A percentile compares a stretch with the other conserved stretches of the same genome.
phyloP scores from a whole-genome alignment of 495 filamentous ascomycete genomes.

The Aspergillus biplanus region DNA sequence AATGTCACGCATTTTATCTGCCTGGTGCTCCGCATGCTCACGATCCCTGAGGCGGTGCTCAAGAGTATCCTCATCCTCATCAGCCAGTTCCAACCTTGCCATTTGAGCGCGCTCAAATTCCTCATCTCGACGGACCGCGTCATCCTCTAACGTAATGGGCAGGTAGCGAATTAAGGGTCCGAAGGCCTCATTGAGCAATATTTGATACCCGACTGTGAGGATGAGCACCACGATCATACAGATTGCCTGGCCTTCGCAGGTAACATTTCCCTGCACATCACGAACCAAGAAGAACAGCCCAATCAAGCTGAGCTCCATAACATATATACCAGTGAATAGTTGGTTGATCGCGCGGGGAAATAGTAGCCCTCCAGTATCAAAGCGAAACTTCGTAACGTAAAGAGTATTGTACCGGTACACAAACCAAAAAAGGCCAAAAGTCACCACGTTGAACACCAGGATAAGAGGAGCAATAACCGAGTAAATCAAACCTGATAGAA shows the following conservation, averaged over 20 bases:
- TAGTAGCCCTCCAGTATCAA: slow-evolving; percentile 90
- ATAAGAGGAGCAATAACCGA: slow-evolving; percentile 89
- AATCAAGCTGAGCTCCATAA: slow-evolving; percentile 90
- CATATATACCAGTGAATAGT: slow-evolving; percentile 90
- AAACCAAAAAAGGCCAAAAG: slow-evolving; percentile 93
- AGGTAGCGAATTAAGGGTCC: slow-evolving; percentile 84
- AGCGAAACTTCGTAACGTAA: slow-evolving; percentile 88
- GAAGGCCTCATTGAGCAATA: slow-evolving; percentile 82
- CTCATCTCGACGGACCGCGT: slow-evolving; percentile 85
- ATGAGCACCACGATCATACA: slow-evolving; percentile 80
- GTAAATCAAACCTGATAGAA: slow-evolving; percentile 72
- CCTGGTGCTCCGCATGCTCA: slow-evolving; percentile 38
- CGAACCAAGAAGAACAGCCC: slow-evolving; percentile 88
- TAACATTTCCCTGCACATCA: slow-evolving; percentile 57
- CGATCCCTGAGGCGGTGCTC: slow-evolving; percentile 52
- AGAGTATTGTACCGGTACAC: slow-evolving; percentile 96
- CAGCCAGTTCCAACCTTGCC: slow-evolving; percentile 51
- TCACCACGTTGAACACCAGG: slow-evolving; percentile 90
- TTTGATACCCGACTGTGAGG: slow-evolving; percentile 80
- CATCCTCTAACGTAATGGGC: slow-evolving; percentile 94
- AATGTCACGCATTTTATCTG: slow-evolving; percentile 54
- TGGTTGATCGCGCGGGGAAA: slow-evolving; percentile 96
- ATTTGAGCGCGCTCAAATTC: slow-evolving; percentile 82
- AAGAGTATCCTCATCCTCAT: slow-evolving; percentile 47
- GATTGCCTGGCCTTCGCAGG: slow-evolving; percentile 81